phyloP scores from a whole-genome alignment of 2,329 filamentous ascomycete genomes.

The Botrytis elliptica region DNA sequence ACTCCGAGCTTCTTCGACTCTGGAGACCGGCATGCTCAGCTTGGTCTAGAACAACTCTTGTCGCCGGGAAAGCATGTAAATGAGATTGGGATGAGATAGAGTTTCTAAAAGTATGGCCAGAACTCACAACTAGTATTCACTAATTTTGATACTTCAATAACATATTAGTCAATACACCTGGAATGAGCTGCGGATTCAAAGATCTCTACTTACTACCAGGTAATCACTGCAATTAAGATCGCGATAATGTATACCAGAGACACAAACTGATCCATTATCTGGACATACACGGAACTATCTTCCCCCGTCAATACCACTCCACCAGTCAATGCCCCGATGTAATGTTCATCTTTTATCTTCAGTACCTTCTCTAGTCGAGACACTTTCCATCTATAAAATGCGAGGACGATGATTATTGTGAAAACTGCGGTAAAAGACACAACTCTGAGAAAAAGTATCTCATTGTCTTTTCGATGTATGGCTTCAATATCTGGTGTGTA shows the following conservation, averaged over 20 bases:
- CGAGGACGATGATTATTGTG: not conserved
- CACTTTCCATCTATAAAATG: not conserved
- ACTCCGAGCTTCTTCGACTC: not conserved
- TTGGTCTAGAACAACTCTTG: not conserved
- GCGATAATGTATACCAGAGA: not conserved
- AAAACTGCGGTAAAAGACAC: not conserved
- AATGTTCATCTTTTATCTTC: not conserved
- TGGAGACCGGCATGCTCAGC: too few species aligned
- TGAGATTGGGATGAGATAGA: too few species aligned
- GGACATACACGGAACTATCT: not conserved
- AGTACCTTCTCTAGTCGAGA: not conserved
- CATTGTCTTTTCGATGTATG: not conserved
- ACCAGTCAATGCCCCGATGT: not conserved
- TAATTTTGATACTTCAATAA: not conserved
- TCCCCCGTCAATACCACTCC: not conserved
- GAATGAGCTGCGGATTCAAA: not conserved
- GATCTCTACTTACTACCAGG: not conserved
- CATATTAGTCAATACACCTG: not conserved
- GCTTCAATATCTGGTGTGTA: not conserved
- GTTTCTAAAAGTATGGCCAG: not conserved
- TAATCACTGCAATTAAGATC: not conserved
- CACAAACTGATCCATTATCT: not conserved
- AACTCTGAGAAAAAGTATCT: constrained; percentile 2
- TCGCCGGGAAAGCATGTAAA: not conserved
- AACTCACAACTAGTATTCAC: not conserved